These are phyloP conservation scores for Trichoderma pleuroti DNA, from an alignment of 2,329 filamentous ascomycete genomes.

Conservation along the genomic window DNA sequence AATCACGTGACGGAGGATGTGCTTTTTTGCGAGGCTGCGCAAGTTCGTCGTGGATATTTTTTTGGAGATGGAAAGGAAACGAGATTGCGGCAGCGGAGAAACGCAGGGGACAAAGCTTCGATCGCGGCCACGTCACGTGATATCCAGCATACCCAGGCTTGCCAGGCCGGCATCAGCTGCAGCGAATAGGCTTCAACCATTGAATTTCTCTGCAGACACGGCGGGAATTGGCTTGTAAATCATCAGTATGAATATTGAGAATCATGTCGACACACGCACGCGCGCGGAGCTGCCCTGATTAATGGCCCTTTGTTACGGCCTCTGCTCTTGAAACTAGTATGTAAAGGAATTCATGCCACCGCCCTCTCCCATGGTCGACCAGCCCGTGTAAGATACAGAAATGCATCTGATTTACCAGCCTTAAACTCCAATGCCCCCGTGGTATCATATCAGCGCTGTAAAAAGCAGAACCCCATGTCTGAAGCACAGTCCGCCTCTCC, in stretches of 20 bases:
- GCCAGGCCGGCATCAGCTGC: background rate
- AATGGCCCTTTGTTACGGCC: background rate
- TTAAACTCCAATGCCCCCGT: slow-evolving; percentile 32
- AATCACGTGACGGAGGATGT: slow-evolving; percentile 32
- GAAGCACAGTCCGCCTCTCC: slow-evolving; percentile 12
- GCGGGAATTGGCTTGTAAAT: background rate
- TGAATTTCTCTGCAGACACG: background rate
- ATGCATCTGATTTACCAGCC: slow-evolving; percentile 23
- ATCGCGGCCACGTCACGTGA: slow-evolving; percentile 29
- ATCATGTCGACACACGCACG: background rate
- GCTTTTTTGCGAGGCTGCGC: slow-evolving; percentile 22
- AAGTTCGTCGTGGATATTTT: background rate
- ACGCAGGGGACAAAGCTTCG: slow-evolving; percentile 24
- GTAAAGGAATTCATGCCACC: background rate
- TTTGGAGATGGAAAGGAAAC: slow-evolving; percentile 20
- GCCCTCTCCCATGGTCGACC: background rate
- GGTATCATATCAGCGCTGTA: slow-evolving; percentile 35
- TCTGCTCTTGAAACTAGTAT: background rate
- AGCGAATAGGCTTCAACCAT: background rate
- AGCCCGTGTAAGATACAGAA: slow-evolving; percentile 17
- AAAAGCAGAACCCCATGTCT: slow-evolving; percentile 18
- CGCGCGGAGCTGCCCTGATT: background rate
- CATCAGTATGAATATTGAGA: background rate
- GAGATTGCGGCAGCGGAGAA: slow-evolving; percentile 16
- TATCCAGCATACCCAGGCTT: slow-evolving; percentile 25